phyloP scores from a whole-genome alignment of 106 monocot species.

The Cymbidium sinense region DNA sequence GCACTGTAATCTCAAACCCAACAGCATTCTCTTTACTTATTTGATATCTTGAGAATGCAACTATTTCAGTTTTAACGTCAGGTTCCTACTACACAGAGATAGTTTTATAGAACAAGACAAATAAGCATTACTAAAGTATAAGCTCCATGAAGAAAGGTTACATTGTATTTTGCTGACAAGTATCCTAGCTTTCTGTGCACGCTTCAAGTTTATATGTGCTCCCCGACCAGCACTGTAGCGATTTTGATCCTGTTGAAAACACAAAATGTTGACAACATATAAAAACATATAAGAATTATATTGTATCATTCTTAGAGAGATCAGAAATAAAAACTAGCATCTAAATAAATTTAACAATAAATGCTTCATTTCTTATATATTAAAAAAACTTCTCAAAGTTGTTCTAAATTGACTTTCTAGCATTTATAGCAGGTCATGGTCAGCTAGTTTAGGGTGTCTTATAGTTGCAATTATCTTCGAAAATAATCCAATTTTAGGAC shows the following conservation, averaged over 20 bases:
- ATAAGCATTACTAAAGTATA: neutral
- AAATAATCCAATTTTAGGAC: too few relatives aligned
- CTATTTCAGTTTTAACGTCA: neutral
- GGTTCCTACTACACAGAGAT: too few relatives aligned
- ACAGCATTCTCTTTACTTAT: too few relatives aligned
- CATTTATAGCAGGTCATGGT: too few relatives aligned
- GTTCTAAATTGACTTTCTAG: too few relatives aligned
- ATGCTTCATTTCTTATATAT: too few relatives aligned
- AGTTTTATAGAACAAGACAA: neutral
- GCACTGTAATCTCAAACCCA: too few relatives aligned
- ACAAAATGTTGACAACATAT: neutral
- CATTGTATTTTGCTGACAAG: conserved; percentile 83
- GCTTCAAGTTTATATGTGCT: conserved; percentile 77
- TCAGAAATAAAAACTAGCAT: neutral
- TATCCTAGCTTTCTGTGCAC: conserved; percentile 92
- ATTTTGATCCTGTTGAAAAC: conserved; percentile 64
- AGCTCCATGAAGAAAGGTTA: conserved; percentile 21
- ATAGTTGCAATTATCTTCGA: too few relatives aligned
- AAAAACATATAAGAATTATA: neutral
- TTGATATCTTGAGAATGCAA: too few relatives aligned
- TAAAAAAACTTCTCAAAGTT: too few relatives aligned
- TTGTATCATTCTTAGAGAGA: conserved; percentile 4
- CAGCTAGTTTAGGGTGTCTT: too few relatives aligned
- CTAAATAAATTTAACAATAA: neutral
- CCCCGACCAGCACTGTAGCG: conserved; percentile 88